These are phyloP conservation scores for Staphylotrichum longicolle DNA, from an alignment of 495 filamentous ascomycete species.

Conservation along the genomic window DNA sequence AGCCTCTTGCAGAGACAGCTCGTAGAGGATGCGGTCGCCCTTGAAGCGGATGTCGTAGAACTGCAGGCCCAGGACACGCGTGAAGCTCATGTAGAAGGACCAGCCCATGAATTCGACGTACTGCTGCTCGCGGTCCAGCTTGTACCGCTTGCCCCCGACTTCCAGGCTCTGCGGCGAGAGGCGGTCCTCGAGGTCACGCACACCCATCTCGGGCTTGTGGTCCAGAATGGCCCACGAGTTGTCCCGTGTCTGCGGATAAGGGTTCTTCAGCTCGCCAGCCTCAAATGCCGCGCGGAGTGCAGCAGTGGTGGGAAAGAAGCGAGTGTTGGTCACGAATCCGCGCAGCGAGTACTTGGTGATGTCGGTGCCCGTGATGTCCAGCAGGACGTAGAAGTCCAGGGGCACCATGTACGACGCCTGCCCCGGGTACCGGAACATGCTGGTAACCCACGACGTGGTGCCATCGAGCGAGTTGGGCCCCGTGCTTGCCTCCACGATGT, in stretches of 20 bases:
- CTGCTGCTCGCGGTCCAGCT: slow-evolving; percentile 45
- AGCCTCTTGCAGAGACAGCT: slow-evolving; percentile 55
- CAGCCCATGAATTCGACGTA: slow-evolving; percentile 58
- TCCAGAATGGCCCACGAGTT: slow-evolving; percentile 37
- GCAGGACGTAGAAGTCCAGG: slow-evolving; percentile 39
- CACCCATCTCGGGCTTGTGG: slow-evolving; percentile 36
- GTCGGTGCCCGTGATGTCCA: slow-evolving; percentile 42
- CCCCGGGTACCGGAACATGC: slow-evolving; percentile 40
- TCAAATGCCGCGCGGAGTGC: slow-evolving; percentile 39
- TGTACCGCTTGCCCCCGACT: slow-evolving; percentile 43
- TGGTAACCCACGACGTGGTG: slow-evolving; percentile 27
- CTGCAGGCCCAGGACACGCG: slow-evolving; percentile 45
- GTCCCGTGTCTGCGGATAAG: slow-evolving; percentile 32
- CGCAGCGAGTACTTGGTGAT: slow-evolving; percentile 36
- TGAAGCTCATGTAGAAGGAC: slow-evolving; percentile 51
- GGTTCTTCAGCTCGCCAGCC: slow-evolving; percentile 36
- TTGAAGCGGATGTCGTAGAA: slow-evolving; percentile 55
- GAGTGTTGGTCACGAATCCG: slow-evolving; percentile 37
- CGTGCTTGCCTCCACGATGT: slow-evolving; percentile 27
- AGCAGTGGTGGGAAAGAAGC: slow-evolving; percentile 35
- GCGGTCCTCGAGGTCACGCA: slow-evolving; percentile 41
- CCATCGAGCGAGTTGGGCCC: slow-evolving; percentile 39
- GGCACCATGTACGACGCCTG: slow-evolving; percentile 36
- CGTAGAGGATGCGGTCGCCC: slow-evolving; percentile 55
- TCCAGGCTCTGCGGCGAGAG: slow-evolving; percentile 41